A percentile compares a stretch with the other conserved stretches of the same genome.
Conservation (phyloP, 2,329 filamentous ascomycete genomes). For the Didymella exigua region DNA sequence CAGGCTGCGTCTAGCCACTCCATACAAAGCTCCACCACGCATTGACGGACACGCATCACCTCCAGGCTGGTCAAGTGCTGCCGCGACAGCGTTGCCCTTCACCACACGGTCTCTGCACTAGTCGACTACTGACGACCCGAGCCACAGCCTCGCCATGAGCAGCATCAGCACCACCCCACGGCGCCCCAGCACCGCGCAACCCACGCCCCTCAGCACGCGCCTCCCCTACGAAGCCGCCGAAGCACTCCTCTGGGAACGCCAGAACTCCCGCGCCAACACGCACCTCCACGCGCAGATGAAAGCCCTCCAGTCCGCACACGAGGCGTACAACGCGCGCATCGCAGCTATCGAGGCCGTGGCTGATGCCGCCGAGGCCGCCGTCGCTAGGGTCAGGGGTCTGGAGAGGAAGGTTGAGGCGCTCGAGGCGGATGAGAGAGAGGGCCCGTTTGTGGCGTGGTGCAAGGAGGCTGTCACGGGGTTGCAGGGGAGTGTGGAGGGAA, state of each 20-base stretch:
- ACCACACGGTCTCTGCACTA: too few species aligned
- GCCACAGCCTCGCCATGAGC: constrained; percentile 10
- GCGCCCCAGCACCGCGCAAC: constrained; percentile 16
- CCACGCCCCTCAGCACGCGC: constrained; percentile 11
- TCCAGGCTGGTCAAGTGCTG: not conserved
- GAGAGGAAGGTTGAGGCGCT: constrained; percentile 32
- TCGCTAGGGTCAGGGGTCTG: constrained; percentile 20
- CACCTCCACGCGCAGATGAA: constrained; percentile 45
- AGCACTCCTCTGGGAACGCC: constrained; percentile 49
- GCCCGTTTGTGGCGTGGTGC: constrained; percentile 27
- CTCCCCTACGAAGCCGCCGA: constrained; percentile 30
- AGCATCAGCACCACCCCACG: constrained; percentile 12
- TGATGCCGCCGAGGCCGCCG: constrained; percentile 23
- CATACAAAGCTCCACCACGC: too few species aligned
- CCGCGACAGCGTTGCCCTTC: not conserved
- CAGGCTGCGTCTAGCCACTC: too few species aligned
- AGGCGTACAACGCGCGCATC: constrained; percentile 28
- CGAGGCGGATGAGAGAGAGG: constrained; percentile 30
- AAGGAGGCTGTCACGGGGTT: constrained; percentile 21
- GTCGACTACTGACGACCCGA: too few species aligned
- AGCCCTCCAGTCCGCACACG: constrained; percentile 38
- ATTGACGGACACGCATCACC: too few species aligned
- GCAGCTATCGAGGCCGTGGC: constrained; percentile 25
- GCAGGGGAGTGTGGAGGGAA: constrained; percentile 22
- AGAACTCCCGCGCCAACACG: constrained; percentile 47